phyloP scores from a whole-genome alignment of 768 basidiomycete species.

The Grammothele lineata region DNA sequence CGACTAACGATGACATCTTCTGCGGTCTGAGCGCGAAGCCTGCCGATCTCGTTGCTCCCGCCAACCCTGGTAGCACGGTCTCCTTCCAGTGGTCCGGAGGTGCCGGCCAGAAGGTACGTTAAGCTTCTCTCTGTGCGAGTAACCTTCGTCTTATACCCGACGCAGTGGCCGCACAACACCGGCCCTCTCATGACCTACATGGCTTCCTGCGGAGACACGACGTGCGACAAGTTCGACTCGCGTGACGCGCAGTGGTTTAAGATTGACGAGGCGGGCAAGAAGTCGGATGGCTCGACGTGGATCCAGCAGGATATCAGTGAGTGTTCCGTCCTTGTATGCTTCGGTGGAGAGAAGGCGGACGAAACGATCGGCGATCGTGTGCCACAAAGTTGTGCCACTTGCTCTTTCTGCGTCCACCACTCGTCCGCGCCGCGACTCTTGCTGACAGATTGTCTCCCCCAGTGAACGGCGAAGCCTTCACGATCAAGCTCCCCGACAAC shows the following conservation, averaged over 20 bases:
- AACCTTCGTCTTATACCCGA: no score
- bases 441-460: not conserved
- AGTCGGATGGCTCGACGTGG: constrained; percentile 21
- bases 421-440: not conserved
- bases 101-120: constrained; percentile 29
- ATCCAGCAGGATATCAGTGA: constrained; percentile 23
- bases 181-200: constrained; percentile 76
- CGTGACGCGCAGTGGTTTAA: constrained; percentile 71
- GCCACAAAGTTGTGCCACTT: no score
- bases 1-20: constrained; percentile 49
- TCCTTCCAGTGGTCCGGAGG: constrained; percentile 54
- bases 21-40: constrained; percentile 54
- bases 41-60: constrained; percentile 47
- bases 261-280: constrained; percentile 28
- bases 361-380: no score
- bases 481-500: constrained; percentile 33
- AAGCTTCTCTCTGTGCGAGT: not conserved
- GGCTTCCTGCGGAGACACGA: constrained; percentile 51
- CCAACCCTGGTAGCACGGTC: constrained; percentile 54
- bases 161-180: constrained; percentile 48
- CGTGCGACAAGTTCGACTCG: constrained; percentile 59
- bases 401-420: not conserved
- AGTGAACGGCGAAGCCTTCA: constrained; percentile 25
- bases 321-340: no score
- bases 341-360: no score